Evolutionary conservation across 441 rosid genomes (phyloP), one percentile per base, ranked within the genome.

Genomic region (Metrosideros polymorpha): DNA sequence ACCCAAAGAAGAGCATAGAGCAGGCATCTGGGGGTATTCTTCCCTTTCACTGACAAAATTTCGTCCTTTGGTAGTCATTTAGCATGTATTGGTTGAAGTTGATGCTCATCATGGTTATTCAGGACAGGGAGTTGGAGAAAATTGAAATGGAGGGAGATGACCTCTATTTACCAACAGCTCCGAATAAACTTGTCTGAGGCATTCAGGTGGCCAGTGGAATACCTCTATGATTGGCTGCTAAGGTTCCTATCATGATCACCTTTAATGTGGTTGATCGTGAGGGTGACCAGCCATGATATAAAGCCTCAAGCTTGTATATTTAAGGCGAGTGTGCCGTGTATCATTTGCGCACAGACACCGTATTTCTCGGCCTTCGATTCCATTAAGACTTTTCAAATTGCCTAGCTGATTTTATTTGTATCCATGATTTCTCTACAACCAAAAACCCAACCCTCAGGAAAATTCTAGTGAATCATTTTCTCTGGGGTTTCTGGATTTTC

Each of bases 241-340:
- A 98, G 91, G 99, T 98, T 88, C 99, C 99, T 87, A 98, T 98
- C 85, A 93, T 98, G 98, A 94, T 98, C 84, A 92, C 98, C 75
- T 98, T 98, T 93, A 90, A 98, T 88, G 99, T 96, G 87, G 90
- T 94, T 86, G 99, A 98, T 92, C 94, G 96, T 56, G 94, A 92
- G 84, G 98, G 98, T 77, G 94, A 94, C 87, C 91, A 29, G 27
- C 91, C 91, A 86, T 84, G 91, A 94, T 84, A 91, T 94, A 87
- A 93, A 90, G 89, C 98, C 99, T 86, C 98, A 98, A 89, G 98
- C 98, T 92, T 96, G 99, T 92, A 98, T 98, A 89, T 98, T 98
- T 92, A 98, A 98, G 98, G 99, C 99, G n/a, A n/a, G n/a, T n/a
- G n/a, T n/a, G n/a, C n/a, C n/a, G n/a, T n/a, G n/a, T n/a, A n/a